A percentile compares a stretch with the other conserved stretches of the same genome.
These are phyloP conservation scores for Raffaelea ambrosiae DNA, from an alignment of 2,329 filamentous ascomycete genomes.

Conservation along the genomic window DNA sequence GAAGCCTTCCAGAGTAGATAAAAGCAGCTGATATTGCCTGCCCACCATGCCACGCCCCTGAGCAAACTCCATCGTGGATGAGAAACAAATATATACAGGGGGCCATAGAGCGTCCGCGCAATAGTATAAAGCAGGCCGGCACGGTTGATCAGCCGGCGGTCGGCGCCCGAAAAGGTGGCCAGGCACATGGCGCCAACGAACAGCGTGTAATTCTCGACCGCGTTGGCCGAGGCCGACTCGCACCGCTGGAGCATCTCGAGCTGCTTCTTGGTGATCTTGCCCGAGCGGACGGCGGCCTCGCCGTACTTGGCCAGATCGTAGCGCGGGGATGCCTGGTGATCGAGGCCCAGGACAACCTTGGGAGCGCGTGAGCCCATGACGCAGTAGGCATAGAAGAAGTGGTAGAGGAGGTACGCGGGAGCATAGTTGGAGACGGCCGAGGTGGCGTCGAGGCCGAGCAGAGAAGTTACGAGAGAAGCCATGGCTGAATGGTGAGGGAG, in stretches of 20 bases:
- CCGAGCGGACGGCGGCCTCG: slow-evolving; percentile 28
- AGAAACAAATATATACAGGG: slow-evolving; percentile 29
- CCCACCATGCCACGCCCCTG: slow-evolving; percentile 32
- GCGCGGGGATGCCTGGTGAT: slow-evolving; percentile 37
- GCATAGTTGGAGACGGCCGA: slow-evolving; percentile 11
- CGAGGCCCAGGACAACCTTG: slow-evolving; percentile 32
- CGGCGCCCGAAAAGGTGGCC: slow-evolving; percentile 28
- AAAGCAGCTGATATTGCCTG: slow-evolving; percentile 32
- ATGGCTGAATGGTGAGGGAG: no score
- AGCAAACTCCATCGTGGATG: slow-evolving; percentile 23
- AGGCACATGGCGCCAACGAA: slow-evolving; percentile 28
- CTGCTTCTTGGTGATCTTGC: slow-evolving; percentile 32
- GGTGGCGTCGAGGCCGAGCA: not conserved
- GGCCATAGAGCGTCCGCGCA: slow-evolving; percentile 29
- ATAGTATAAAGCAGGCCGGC: slow-evolving; percentile 29
- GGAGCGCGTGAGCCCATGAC: slow-evolving; percentile 22
- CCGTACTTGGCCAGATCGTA: slow-evolving; percentile 37
- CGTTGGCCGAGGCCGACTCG: slow-evolving; percentile 35
- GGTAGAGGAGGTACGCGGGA: slow-evolving; percentile 24
- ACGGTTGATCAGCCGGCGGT: slow-evolving; percentile 24
- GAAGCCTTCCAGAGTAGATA: slow-evolving; percentile 5
- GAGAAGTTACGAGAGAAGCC: no score
- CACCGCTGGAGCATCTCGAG: slow-evolving; percentile 33
- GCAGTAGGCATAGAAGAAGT: slow-evolving; percentile 25
- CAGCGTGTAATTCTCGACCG: slow-evolving; percentile 31